Evolutionary conservation across 768 basidiomycete genomes (phyloP).

Genomic region (Podaxis sp.): DNA sequence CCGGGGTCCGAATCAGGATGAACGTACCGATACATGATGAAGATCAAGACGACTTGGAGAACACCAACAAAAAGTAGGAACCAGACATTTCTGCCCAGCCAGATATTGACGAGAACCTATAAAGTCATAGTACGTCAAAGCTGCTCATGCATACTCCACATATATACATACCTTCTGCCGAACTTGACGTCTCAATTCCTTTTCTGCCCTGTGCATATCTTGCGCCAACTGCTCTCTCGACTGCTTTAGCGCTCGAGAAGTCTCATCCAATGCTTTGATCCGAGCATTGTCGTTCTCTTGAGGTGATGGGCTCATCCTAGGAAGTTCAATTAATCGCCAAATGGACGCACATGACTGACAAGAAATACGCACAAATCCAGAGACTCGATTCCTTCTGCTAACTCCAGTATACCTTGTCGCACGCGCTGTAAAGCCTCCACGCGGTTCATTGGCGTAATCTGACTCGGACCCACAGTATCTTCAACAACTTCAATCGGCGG

Average conservation of each 20-base stretch:
- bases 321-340: not conserved
- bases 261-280: slow-evolving; percentile 49
- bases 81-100: slow-evolving; percentile 18
- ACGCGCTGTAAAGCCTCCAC: slow-evolving; percentile 58
- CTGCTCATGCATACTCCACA: not conserved
- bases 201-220: slow-evolving; percentile 40
- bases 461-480: slow-evolving; percentile 12
- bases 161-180: slow-evolving; percentile 3
- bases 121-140: not conserved
- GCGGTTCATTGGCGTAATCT: slow-evolving; percentile 30
- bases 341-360: not conserved
- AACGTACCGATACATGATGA: slow-evolving; percentile 60
- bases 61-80: slow-evolving; percentile 23
- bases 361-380: slow-evolving; percentile 50
- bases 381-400: slow-evolving; percentile 56
- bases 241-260: slow-evolving; percentile 52
- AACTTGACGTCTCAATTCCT: slow-evolving; percentile 26
- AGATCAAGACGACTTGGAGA: slow-evolving; percentile 45
- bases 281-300: slow-evolving; percentile 41
- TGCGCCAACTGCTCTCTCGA: slow-evolving; percentile 45
- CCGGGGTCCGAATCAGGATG: not conserved
- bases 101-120: slow-evolving; percentile 4
- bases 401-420: slow-evolving; percentile 54
- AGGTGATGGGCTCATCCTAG: not conserved
- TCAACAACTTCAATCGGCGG: slow-evolving; percentile 22